Evolutionary conservation across 371 early-diverging fungal genomes (phyloP).

Genomic region (Mucor irregularis): DNA sequence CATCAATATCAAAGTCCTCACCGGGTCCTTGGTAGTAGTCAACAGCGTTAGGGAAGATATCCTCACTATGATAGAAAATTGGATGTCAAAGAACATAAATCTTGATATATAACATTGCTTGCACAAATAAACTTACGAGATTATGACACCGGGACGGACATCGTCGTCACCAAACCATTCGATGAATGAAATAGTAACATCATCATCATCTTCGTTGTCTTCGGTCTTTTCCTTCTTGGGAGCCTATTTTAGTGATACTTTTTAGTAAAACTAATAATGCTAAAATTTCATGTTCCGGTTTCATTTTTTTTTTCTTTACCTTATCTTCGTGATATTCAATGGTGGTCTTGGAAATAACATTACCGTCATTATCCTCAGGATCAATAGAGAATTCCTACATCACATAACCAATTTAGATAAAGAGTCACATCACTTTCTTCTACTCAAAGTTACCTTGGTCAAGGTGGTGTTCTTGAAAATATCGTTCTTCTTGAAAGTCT

Average conservation of each 20-base stretch:
- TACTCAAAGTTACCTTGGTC: conserved; percentile 39
- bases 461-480: conserved; percentile 57
- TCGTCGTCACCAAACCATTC: conserved; percentile 50
- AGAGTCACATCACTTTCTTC: neutral
- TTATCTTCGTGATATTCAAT: conserved; percentile 59
- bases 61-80: conserved; percentile 42
- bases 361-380: conserved; percentile 40
- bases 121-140: conserved; percentile 23
- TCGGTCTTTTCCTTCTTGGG: conserved; percentile 52
- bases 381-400: conserved; percentile 41
- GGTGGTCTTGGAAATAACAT: conserved; percentile 33
- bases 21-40: conserved; percentile 28
- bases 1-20: conserved; percentile 28
- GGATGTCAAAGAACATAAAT: no score
- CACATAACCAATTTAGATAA: neutral
- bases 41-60: conserved; percentile 42
- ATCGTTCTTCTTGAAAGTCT: conserved; percentile 60
- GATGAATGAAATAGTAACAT: conserved; percentile 36
- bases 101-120: conserved; percentile 8
- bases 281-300: no score
- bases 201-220: conserved; percentile 37
- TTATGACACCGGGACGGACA: conserved; percentile 35
- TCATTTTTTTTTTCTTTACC: neutral
- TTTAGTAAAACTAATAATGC: conserved; percentile 9
- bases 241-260: neutral